phyloP scores from a whole-genome alignment of 1,284 basidiomycete species.

The Ustilago bromivora region DNA sequence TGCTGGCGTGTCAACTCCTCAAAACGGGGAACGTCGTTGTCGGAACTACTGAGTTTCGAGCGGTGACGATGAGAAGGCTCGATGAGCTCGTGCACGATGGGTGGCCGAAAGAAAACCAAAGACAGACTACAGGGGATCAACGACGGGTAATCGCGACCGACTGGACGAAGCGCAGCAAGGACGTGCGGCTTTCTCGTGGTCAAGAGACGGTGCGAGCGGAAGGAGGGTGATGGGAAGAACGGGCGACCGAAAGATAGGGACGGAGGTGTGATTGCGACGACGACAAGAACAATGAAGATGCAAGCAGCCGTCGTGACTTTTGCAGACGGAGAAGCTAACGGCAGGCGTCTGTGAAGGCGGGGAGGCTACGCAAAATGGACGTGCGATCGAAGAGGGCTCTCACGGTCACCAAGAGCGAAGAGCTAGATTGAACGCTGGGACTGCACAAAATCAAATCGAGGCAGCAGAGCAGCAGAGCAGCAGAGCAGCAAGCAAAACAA shows the following conservation, averaged over 20 bases:
- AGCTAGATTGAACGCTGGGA: neutral
- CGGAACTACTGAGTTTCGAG: neutral
- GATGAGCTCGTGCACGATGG: slow-evolving; percentile 20
- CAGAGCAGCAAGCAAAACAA: neutral
- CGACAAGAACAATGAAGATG: slow-evolving; percentile 10
- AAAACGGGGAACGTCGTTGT: neutral
- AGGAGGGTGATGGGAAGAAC: slow-evolving; percentile 2
- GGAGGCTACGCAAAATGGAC: slow-evolving; percentile 5
- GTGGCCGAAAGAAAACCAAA: slow-evolving; percentile 2
- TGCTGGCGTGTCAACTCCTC: too few relatives aligned
- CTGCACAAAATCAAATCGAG: neutral
- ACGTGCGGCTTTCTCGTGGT: neutral
- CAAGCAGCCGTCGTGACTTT: slow-evolving; percentile 6
- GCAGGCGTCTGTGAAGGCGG: slow-evolving; percentile 9
- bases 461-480: slow-evolving; percentile 6
- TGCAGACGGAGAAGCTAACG: slow-evolving; percentile 4
- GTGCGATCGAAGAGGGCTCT: slow-evolving; percentile 1
- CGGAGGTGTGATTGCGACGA: slow-evolving; percentile 12
- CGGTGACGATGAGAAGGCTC: neutral
- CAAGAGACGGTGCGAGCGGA: neutral
- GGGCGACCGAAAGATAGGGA: neutral
- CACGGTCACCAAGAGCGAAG: neutral
- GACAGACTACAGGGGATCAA: slow-evolving; percentile 2
- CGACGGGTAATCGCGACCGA: neutral
- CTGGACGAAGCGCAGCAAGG: neutral